Percentiles rank a stretch among this genome's conserved stretches.
Conservation (phyloP, 192 early-diverging fungal genomes). For the Gamsiella multidivaricata region DNA sequence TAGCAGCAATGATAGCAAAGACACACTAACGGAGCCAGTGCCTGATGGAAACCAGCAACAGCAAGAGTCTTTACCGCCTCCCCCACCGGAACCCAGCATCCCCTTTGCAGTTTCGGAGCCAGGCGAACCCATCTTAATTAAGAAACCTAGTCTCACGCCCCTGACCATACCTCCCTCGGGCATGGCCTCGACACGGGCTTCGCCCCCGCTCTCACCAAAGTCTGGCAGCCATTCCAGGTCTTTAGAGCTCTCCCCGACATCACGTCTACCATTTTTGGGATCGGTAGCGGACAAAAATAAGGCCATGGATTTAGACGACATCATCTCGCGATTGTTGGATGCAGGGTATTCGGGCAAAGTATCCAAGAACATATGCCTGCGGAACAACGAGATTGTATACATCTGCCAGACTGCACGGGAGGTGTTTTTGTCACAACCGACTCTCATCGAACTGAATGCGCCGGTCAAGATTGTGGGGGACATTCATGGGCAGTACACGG, state of each 20-base stretch:
- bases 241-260: constrained; percentile 41
- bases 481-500: constrained; percentile 95
- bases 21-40: constrained; percentile 7
- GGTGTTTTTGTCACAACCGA: constrained; percentile 89
- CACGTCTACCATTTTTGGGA: constrained; percentile 40
- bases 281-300: constrained; percentile 36
- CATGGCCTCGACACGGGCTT: constrained; percentile 2
- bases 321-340: constrained; percentile 86
- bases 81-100: constrained; percentile 37
- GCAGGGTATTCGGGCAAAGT: constrained; percentile 79
- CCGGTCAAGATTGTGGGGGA: constrained; percentile 89
- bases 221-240: constrained; percentile 15
- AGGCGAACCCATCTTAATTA: constrained; percentile 36
- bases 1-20: constrained; percentile 15
- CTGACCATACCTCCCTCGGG: constrained; percentile 20
- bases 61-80: constrained; percentile 14
- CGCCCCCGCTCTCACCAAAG: constrained; percentile 28
- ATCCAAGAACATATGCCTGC: constrained; percentile 84
- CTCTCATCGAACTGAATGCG: constrained; percentile 79
- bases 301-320: constrained; percentile 79
- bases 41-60: constrained; percentile 7
- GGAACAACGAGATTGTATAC: constrained; percentile 85
- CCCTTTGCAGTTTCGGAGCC: constrained; percentile 43
- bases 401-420: constrained; percentile 91
- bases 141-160: constrained; percentile 17